phyloP scores from a whole-genome alignment of 1,284 basidiomycete genomes.

The Naganishia sp. region DNA sequence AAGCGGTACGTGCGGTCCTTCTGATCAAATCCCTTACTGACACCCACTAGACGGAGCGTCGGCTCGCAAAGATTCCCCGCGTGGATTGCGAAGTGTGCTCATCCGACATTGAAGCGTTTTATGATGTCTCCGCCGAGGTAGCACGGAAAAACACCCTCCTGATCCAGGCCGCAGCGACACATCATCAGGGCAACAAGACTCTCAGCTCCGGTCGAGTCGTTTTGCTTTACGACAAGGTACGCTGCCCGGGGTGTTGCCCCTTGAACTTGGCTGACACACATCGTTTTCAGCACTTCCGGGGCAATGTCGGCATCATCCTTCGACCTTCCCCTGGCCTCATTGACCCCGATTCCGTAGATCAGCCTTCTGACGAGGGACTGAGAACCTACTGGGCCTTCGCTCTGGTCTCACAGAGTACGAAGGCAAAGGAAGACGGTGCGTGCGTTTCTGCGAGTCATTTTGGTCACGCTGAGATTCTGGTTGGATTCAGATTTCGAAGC shows the following conservation, averaged over 20 bases:
- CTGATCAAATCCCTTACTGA: neutral
- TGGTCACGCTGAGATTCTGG: neutral
- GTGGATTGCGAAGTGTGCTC: conserved; percentile 70
- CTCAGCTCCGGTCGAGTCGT: conserved; percentile 77
- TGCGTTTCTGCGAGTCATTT: too few relatives aligned
- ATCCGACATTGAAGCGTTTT: conserved; percentile 71
- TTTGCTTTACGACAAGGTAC: conserved; percentile 76
- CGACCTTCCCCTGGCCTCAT: conserved; percentile 63
- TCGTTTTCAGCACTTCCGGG: conserved; percentile 69
- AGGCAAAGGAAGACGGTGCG: conserved; percentile 42
- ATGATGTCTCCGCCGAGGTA: conserved; percentile 72
- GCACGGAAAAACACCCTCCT: conserved; percentile 68
- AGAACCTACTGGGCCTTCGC: conserved; percentile 70
- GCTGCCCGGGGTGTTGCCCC: conserved; percentile 39
- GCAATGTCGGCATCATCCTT: conserved; percentile 73
- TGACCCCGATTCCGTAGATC: conserved; percentile 58
- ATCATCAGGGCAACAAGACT: conserved; percentile 69
- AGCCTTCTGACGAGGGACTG: conserved; percentile 53
- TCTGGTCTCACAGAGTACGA: conserved; percentile 68
- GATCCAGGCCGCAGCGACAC: conserved; percentile 64
- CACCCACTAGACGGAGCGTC: conserved; percentile 68
- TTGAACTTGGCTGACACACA: conserved; percentile 22
- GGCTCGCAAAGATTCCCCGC: conserved; percentile 66
- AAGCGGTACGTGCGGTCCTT: conserved; percentile 61
- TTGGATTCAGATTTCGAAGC: conserved; percentile 61